phyloP scores from a whole-genome alignment of 2,329 filamentous ascomycete species.

The Aspergillus sp. region DNA sequence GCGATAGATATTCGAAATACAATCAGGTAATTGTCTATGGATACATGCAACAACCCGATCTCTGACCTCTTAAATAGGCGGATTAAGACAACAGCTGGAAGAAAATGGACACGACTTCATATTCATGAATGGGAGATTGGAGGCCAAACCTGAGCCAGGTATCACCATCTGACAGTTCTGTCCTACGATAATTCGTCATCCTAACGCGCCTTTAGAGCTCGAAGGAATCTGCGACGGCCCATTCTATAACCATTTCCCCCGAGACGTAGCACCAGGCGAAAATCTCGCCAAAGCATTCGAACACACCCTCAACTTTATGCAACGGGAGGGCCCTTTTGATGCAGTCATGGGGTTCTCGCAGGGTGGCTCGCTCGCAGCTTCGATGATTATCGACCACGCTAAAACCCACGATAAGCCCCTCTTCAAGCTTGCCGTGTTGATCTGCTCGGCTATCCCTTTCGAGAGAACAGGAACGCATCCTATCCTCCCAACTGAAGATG shows the following conservation, averaged over 20 bases:
- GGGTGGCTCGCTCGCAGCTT: conserved; percentile 23
- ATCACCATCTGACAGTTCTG: background rate
- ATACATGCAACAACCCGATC: background rate
- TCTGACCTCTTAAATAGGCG: conserved; percentile 17
- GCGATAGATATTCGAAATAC: conserved; percentile 29
- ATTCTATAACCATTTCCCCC: conserved; percentile 27
- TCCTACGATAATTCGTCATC: background rate
- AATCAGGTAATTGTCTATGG: conserved; percentile 17
- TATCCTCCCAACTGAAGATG: conserved; percentile 7
- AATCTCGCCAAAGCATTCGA: conserved; percentile 21
- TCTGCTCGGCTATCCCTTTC: conserved; percentile 23
- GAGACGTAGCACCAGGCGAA: conserved; percentile 16
- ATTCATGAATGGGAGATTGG: conserved; percentile 23
- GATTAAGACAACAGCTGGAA: conserved; percentile 21
- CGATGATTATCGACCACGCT: conserved; percentile 18
- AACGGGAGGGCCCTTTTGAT: conserved; percentile 25
- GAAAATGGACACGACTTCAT: conserved; percentile 23
- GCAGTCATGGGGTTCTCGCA: conserved; percentile 29
- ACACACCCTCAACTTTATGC: conserved; percentile 15
- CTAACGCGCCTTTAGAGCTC: conserved; percentile 16
- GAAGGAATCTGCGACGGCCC: conserved; percentile 25
- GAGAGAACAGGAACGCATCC: conserved; percentile 16
- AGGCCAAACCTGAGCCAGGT: conserved; percentile 22
- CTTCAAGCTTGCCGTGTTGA: conserved; percentile 27
- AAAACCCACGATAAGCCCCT: conserved; percentile 17